Base-by-base conservation (phyloP, 2,329 filamentous ascomycete genomes). In the Xylariaceae sp. region DNA sequence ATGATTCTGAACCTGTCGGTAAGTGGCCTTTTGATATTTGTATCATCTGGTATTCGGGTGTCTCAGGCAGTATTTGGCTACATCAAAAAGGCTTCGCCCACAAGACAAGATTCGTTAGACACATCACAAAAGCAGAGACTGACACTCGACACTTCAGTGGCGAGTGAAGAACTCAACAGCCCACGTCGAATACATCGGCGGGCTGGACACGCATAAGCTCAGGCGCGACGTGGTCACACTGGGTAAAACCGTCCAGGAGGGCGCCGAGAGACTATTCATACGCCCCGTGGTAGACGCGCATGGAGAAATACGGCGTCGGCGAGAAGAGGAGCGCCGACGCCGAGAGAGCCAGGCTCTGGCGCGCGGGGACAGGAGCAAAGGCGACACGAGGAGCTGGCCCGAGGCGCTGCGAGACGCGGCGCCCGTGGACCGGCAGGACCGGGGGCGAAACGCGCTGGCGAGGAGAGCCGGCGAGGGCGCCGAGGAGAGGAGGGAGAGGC, bases 51-150 rank as follows among this genome's bases (percentile, higher is more conserved):
- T 7, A 4, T n/a, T 7, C 6, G 9, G 52, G 53, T 3, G 26
- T 56, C 17, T 55, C n/a, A n/a, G 93, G 91, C 19, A 81, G 85
- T 42, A 79, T 87, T 41, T 98, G 93, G 93, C 74, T 98, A 31
- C 83, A 83, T 51, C 91, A 97, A 64, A 80, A 91, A 42, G 89
- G 89, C 0, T 87, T 96, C 51, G 76, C 76, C 13, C 78, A 86
- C 34, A 69, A 75, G 16, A 65, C 89, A n/a, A 93, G 93, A 0
- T 96, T 98, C 61, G 93, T n/a, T n/a, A n/a, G n/a, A n/a, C n/a
- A n/a, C n/a, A n/a, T n/a, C n/a, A n/a, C n/a, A n/a, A n/a, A n/a
- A n/a, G n/a, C n/a, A n/a, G n/a, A n/a, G n/a, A n/a, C n/a, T n/a
- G n/a, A n/a, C n/a, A n/a, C n/a, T n/a, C n/a, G n/a, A n/a, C n/a